Conservation (phyloP, 306 rosid species). For the Heteromeles arbutifolia region DNA sequence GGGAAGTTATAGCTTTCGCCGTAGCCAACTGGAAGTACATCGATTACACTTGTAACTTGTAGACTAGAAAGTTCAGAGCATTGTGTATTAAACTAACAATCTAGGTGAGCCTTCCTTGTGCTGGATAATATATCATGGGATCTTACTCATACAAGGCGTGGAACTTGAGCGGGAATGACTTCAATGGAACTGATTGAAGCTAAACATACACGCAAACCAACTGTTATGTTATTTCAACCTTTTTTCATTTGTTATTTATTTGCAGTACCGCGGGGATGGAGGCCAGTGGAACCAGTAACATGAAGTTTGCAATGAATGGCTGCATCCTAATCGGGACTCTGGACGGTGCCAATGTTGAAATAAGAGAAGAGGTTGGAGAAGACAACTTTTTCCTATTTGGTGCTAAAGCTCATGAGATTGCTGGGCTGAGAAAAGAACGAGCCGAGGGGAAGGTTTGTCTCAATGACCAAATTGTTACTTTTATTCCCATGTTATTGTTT, state of each 20-base stretch:
- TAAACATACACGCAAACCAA: not conserved
- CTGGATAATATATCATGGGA: not conserved
- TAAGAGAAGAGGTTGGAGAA: conserved; percentile 87
- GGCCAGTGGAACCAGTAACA: conserved; percentile 99
- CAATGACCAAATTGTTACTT: conserved; percentile 8
- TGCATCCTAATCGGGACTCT: conserved; percentile 90
- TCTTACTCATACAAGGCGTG: not conserved
- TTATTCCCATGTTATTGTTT: not conserved
- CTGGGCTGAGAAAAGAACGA: conserved; percentile 85
- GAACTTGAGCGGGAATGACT: too few relatives aligned
- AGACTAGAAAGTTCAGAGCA: not conserved
- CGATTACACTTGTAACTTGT: not conserved
- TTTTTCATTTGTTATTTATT: not conserved
- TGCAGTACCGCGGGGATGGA: conserved; percentile 99
- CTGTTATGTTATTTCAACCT: not conserved
- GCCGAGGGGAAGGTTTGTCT: conserved; percentile 83
- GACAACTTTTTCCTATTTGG: conserved; percentile 97
- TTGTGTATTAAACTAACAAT: not conserved
- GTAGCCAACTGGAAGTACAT: too few relatives aligned
- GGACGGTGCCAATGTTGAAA: conserved; percentile 99
- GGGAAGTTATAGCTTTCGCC: too few relatives aligned
- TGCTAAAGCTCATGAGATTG: conserved; percentile 88
- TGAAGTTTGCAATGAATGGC: conserved; percentile 98
- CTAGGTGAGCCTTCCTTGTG: too few relatives aligned
- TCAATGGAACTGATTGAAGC: too few relatives aligned